These are phyloP conservation scores for Kwoniella heveanensis DNA, from an alignment of 768 basidiomycete species.

Conservation along the genomic window DNA sequence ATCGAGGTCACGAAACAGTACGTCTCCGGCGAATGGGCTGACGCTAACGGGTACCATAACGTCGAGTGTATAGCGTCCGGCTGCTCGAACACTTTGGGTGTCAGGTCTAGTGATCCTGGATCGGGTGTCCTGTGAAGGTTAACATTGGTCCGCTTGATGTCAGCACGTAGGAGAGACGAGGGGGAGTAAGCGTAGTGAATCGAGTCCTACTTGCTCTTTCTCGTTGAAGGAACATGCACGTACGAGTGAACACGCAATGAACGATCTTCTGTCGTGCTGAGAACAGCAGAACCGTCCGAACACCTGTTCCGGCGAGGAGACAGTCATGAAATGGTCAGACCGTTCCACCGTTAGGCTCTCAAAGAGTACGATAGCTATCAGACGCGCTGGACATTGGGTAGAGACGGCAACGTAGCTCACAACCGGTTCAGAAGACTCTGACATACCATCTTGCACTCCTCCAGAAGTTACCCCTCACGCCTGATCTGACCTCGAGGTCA, in stretches of 20 bases:
- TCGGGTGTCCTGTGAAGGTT: neutral
- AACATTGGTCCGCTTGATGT: too few relatives aligned
- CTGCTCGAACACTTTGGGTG: slow-evolving; percentile 56
- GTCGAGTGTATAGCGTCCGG: slow-evolving; percentile 75
- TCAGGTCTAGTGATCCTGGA: neutral
- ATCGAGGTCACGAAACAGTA: slow-evolving; percentile 85
- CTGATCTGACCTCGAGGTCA: neutral
- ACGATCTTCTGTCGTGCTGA: slow-evolving; percentile 73
- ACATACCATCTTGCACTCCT: slow-evolving; percentile 64
- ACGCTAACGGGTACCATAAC: slow-evolving; percentile 81
- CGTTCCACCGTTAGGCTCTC: too few relatives aligned
- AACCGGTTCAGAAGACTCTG: neutral
- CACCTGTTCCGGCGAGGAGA: too few relatives aligned
- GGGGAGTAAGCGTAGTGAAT: too few relatives aligned
- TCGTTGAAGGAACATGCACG: too few relatives aligned
- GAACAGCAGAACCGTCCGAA: slow-evolving; percentile 69
- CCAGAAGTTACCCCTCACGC: slow-evolving; percentile 60
- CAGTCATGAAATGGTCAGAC: too few relatives aligned
- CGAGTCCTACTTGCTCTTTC: too few relatives aligned
- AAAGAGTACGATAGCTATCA: too few relatives aligned
- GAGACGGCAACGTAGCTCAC: too few relatives aligned
- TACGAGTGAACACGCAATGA: slow-evolving; percentile 64
- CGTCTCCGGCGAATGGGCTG: slow-evolving; percentile 62
- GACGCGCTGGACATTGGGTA: too few relatives aligned
- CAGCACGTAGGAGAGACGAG: too few relatives aligned